Evolutionary conservation across 371 early-diverging fungal genomes (phyloP), one percentile per base, ranked within the genome.

Genomic region (Mucor irregularis): DNA sequence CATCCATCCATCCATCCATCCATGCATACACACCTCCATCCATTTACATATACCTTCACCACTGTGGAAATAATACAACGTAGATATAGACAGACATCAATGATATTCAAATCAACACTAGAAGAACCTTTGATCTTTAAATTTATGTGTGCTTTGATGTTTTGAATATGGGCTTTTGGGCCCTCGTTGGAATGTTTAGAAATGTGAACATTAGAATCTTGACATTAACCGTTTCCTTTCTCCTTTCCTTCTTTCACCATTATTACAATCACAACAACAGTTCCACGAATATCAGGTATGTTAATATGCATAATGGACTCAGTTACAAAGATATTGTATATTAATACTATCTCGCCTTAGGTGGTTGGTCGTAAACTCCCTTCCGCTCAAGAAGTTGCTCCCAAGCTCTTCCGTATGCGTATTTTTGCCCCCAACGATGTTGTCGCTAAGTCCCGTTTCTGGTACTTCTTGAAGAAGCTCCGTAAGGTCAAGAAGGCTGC

Each of bases 341-440:
- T 9, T n/a, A 19, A 38, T 16, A 21, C 28, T 19, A 26, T 50
- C 17, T 26, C 2, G 30, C 28, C 7, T 11, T 84, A 86, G 81
- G 91, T 97, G 73, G 83, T 95, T 77, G 97, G 95, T 74, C 92
- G 96, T 69, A 92, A 90, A 78, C 87, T 90, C 62, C 97, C 99
- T 61, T 88, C 97, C 62, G 94, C 89, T 74, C 88, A 88, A 77
- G 95, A 97, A 71, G 83, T 91, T 48, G 78, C 83, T 60, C 99
- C 99, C 64, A 94, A 93, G 88, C 86, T 99, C 53, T 99, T 85
- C 93, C 91, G 94, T 76, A 95, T 96, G 95, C 90, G 94, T 69
- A 86, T 99, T 77, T 99, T 99, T 71, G 99, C 99, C 67, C 93
- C 96, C 73, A 99, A 99, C 85, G 90, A 90, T 72, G 92, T 99